Evolutionary conservation across 2,329 filamentous ascomycete genomes (phyloP), one percentile per base, ranked within the genome.

Genomic region (Fusarium algeriense): DNA sequence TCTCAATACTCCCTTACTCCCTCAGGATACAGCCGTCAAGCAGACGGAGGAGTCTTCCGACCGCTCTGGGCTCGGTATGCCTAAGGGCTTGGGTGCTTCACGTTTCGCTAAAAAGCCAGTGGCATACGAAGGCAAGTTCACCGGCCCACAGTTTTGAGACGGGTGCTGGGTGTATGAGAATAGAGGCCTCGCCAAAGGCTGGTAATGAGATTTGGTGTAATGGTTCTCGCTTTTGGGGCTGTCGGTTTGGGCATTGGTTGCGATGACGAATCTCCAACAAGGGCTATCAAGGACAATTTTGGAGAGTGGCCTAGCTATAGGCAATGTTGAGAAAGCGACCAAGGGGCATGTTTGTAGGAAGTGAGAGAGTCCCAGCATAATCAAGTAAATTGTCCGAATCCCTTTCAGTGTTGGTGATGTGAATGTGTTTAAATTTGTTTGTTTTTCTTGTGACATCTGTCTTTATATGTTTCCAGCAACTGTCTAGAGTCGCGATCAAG

Each of bases 401-500:
- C 20, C 15, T 46, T 34, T 37, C 37, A 19, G 28, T 64, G 23
- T n/a, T 35, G 12, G 14, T 43, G 23, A 32, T 23, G 37, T 23
- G 35, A 54, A 59, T 55, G 7, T 55, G 19, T 26, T 28, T 50
- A 74, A n/a, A 41, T 23, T 44, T 52, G 59, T 45, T 53, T 34
- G 23, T 57, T 65, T 66, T 77, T 85, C 38, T 79, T 75, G 13
- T 66, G 70, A 63, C 85, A 87, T 71, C 79, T 84, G 26, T 53
- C 70, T 70, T 83, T 78, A 55, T 89, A 89, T 38, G 80, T 76
- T 44, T 64, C 60, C 44, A 89, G 70, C 48, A 84, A 60, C 46
- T 76, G 75, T 50, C 76, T 76, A 10, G 84, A 83, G 48, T 88
- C 86, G 6, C 67, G 67, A 30, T 88, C 86, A 15, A 88, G 64